These are phyloP conservation scores for Delphinella strobiligena DNA, from an alignment of 2,329 filamentous ascomycete species.

Conservation along the genomic window DNA sequence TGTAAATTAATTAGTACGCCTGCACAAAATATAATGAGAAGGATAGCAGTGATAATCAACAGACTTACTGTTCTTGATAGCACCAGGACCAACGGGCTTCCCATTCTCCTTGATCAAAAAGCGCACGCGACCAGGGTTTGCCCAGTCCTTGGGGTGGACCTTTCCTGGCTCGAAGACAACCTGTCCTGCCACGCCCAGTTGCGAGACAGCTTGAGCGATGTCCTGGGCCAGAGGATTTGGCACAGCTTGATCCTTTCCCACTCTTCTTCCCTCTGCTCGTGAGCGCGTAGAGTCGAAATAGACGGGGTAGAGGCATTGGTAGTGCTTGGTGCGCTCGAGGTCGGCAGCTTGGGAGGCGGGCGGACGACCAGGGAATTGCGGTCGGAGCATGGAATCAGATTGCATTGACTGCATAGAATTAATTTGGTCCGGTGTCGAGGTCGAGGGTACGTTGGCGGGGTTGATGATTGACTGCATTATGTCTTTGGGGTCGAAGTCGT, in stretches of 20 bases:
- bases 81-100: conserved; percentile 31
- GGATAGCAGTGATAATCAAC: too few relatives aligned
- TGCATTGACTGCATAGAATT: too few relatives aligned
- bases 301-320: conserved; percentile 83
- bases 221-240: conserved; percentile 77
- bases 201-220: conserved; percentile 73
- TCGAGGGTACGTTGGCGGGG: conserved; percentile 12
- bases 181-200: conserved; percentile 47
- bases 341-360: conserved; percentile 28
- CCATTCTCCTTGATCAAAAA: conserved; percentile 59
- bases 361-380: conserved; percentile 11
- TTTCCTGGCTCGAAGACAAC: conserved; percentile 84
- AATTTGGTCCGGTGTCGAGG: too few relatives aligned
- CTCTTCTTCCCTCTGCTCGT: conserved; percentile 70
- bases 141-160: conserved; percentile 92
- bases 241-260: conserved; percentile 60
- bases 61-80: conserved; percentile 52
- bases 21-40: too few relatives aligned
- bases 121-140: conserved; percentile 82
- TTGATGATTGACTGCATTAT: conserved; percentile 13
- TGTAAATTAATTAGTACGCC: conserved; percentile 28
- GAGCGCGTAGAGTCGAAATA: conserved; percentile 78
- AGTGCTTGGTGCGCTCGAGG: conserved; percentile 54
- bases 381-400: conserved; percentile 19
- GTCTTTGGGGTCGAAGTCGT: conserved; percentile 30